Percentiles rank a stretch among this genome's conserved stretches.
Conservation (phyloP, 1,284 basidiomycete genomes). For the Marasmius oreades region DNA sequence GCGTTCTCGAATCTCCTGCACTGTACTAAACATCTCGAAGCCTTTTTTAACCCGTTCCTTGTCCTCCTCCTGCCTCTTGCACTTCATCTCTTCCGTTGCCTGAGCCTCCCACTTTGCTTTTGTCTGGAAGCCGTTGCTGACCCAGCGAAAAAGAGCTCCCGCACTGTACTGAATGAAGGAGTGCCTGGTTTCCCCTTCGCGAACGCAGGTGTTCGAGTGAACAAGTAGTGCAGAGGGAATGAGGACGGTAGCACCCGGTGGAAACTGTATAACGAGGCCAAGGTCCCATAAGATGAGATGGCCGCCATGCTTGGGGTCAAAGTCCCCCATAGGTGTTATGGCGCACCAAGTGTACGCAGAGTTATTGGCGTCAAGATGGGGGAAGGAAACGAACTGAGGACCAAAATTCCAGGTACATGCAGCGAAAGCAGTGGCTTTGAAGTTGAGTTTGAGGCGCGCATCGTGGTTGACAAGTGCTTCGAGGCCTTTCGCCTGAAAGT, state of each 20-base stretch:
- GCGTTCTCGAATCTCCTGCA: too few species aligned
- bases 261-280: conserved; percentile 7
- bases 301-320: conserved; percentile 1
- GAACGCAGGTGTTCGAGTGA: conserved; percentile 7
- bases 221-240: conserved; percentile 6
- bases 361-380: conserved; percentile 7
- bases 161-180: conserved; percentile 13
- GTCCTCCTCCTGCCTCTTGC: too few species aligned
- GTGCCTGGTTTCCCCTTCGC: background rate
- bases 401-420: conserved; percentile 9
- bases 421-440: conserved; percentile 1
- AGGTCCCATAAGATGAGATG: conserved; percentile 10
- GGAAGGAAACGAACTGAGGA: background rate
- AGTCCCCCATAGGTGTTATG: conserved; percentile 5
- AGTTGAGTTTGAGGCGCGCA: background rate
- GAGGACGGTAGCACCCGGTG: conserved; percentile 7
- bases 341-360: conserved; percentile 7
- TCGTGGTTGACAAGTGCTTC: background rate
- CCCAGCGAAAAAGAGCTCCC: conserved; percentile 8
- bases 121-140: conserved; percentile 1
- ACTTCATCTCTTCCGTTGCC: too few species aligned
- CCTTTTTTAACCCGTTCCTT: too few species aligned
- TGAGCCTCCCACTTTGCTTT: too few species aligned
- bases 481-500: background rate
- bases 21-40: too few species aligned